Base-by-base conservation (phyloP, 257 asterid species). In the Eustoma russellianum region DNA sequence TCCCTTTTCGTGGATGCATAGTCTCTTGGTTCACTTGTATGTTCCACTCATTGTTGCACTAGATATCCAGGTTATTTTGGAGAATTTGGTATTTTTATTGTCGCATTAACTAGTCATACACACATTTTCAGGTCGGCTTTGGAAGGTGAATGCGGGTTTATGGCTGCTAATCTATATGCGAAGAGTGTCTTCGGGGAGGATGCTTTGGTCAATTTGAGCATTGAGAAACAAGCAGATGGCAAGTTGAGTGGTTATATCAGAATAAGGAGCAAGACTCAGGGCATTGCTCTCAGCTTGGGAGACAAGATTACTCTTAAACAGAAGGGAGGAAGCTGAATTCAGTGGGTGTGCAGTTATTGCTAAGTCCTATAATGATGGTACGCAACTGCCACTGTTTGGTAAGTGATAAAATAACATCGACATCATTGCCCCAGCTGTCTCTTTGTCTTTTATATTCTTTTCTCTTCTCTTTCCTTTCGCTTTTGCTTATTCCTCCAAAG, bases 221-320 rank as follows among this genome's bases (percentile, higher is more conserved):
- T 92, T 16, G 97, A 92, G 79, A 92, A 92, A 59, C 98, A 82
- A 71, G 61, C 78, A 30, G 95, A 92, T 78, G 89, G 85, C 48
- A 92, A 83, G 71, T 82, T 92, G 60, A 85, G 82, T 33, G 99
- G 99, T 49, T 92, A 92, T 72, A 88, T 88, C 38, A 81, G 99
- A 79, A 92, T 92, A 73, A 77, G 99, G 75, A 92, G 99, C 94
- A 92, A 92, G 74, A 92, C 99, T 46, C 99, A 92, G 69, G 99
- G 99, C 53, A 92, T 92, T 12, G 99, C 99, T 14, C 99, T 92
- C 66, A 92, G 99, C 81, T 78, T 92, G 76, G 99, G 97, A 6
- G 99, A 92, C 85, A 92, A 92, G 70, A 92, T 92, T 51, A 92
- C 97, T 34, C 90, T 92, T 56, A 92, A 92, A 84, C 99, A 92